A percentile compares a stretch with the other conserved stretches of the same genome.
These are phyloP conservation scores for Yamadazyma mexicana DNA, from an alignment of 1,139 yeast genomes.

Conservation along the genomic window DNA sequence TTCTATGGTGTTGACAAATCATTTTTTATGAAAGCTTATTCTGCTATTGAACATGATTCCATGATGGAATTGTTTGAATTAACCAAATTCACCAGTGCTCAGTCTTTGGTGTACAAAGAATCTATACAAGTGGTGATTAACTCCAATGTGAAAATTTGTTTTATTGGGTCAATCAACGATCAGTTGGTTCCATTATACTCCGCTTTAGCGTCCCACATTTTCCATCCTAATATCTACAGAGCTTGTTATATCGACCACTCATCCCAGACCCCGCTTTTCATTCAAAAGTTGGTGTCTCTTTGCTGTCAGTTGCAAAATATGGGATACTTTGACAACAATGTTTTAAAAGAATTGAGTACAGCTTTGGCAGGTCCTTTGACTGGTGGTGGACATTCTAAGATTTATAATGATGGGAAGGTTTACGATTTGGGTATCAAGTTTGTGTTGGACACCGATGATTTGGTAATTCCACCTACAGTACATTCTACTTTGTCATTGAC, in stretches of 20 bases:
- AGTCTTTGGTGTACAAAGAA: conserved; percentile 69
- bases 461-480: conserved; percentile 37
- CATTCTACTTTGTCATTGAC: conserved; percentile 5
- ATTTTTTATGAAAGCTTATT: conserved; percentile 80
- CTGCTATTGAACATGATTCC: conserved; percentile 87
- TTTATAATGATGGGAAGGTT: conserved; percentile 82
- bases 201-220: conserved; percentile 75
- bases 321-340: conserved; percentile 74
- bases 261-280: conserved; percentile 47
- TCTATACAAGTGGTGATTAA: conserved; percentile 64
- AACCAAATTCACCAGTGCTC: conserved; percentile 71
- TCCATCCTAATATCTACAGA: conserved; percentile 86
- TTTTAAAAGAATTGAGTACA: conserved; percentile 76
- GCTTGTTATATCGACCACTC: conserved; percentile 84
- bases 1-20: conserved; percentile 86
- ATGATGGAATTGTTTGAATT: conserved; percentile 83
- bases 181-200: conserved; percentile 57
- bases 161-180: conserved; percentile 76
- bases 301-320: conserved; percentile 57
- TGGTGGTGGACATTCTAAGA: conserved; percentile 91
- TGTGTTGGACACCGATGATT: conserved; percentile 71
- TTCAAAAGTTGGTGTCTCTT: conserved; percentile 45
- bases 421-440: conserved; percentile 78
- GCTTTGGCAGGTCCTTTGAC: conserved; percentile 88
- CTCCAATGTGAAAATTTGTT: conserved; percentile 73